Base-by-base conservation (phyloP, 78 protist genomes). In the Dictyostelium firmibasis region DNA sequence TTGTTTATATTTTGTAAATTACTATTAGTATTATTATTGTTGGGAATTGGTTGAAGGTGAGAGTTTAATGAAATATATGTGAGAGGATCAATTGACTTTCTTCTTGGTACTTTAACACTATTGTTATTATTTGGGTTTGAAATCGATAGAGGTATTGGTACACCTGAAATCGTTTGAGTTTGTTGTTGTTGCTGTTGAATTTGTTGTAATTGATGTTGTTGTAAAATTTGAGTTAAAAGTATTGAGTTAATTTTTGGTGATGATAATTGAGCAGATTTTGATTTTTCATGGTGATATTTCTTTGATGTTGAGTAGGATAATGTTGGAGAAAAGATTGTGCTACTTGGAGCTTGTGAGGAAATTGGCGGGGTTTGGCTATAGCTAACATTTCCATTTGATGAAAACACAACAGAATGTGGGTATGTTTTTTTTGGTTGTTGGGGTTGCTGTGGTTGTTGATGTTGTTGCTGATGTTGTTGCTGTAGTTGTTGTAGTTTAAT, bases 71-170 rank as follows among this genome's bases (percentile, higher is more conserved):
- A 41, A 2, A 41, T 31, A 64, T 77, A 78, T 1, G 84, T 41
- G 0, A 35, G 35, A 38, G 93, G 93, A 41, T 87, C 93, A 60
- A 87, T 84, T 62, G 93, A 87, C 50, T 87, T 87, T 78, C 93
- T 87, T 78, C 93, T 50, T 60, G 70, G 86, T 33, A 20, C 36
- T 57, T 50, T 50, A 23, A 6, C 23, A 77, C 36, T n/a, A 11
- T 31, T n/a, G 20, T 41, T n/a, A 7, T 41, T n/a, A 7, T 36
- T 29, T 29, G 77, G 2, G 29, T 23, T 31, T 70, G 81, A 27
- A 27, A 31, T 25, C 35, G 81, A 20, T 14, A 29, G n/a, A 9
- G 82, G 44, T 36, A 29, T 76, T 76, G 57, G 75, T 25, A 47
- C 20, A 76, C 64, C 27, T n/a, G 57, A 41, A 18, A 16, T 41